Evolutionary conservation across 352 stramenopile species (phyloP), one percentile per base, ranked within the genome.

Genomic region (Pythium phragmiticola): DNA sequence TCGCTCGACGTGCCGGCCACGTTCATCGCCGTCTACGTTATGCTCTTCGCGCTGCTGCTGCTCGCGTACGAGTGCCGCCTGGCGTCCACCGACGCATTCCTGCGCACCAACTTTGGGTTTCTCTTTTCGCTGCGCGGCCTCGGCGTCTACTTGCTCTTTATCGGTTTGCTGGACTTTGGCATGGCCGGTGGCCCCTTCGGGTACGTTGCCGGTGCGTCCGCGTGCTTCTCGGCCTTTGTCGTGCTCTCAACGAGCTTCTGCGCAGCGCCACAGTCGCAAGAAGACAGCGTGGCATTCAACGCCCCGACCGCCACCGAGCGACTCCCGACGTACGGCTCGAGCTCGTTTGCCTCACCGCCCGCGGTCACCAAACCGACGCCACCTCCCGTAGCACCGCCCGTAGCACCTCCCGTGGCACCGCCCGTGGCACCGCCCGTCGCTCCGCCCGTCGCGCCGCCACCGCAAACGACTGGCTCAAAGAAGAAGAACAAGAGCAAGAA

Each of bases 101-200:
- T 78, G 17, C 68, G 58, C 19, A 45, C 46, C 21, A 78, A 76
- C 64, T 78, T 78, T 57, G 72, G 72, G 51, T 78, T 78, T 49
- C 59, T 78, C 55, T 78, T 63, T 54, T 63, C 68, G 50, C 70
- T 73, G 49, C 64, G 65, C n/a, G 72, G 72, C 3, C 66, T 64
- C 30, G 58, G 63, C 23, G 53, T 46, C 11, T 75, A 74, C 60
- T 54, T 78, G 41, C 63, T 78, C 36, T 76, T 78, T 58, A 67
- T 76, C 34, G 72, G 72, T 1, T 63, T 73, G n/a, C 65, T 78
- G 13, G 65, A 76, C 49, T 67, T 78, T 23, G 72, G 72, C 57
- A 76, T 78, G 65, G 65, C 65, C 43, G 59, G 58, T n/a, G 72
- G 63, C 1, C 21, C 64, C 39, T 71, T 74, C 49, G 67, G 62